Evolutionary conservation across 805 yeast species (phyloP), one percentile per base, ranked within the genome.

Genomic region (Ogataea degrootiae): DNA sequence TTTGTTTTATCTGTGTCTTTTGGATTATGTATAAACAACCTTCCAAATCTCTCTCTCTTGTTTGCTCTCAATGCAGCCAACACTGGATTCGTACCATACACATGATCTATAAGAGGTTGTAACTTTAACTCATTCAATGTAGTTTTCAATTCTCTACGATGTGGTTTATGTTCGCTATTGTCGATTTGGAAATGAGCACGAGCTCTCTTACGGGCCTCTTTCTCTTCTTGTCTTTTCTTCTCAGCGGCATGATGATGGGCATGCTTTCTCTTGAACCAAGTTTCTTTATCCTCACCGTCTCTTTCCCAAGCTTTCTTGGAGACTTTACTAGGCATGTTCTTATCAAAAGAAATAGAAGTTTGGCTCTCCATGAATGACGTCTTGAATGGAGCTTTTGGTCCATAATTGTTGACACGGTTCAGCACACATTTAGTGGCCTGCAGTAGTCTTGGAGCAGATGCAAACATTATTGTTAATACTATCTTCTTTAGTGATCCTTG

Each of bases 81-180:
- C 2, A 90, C 92, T 0, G 95, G 70, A 46, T 85, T 83, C 0
- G 84, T 80, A 8, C 97, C 97, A 59, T 75, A 88, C 3, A 89
- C 66, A 59, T 83, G 84, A 59, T 89, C 96, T 42, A 75, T 65
- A 34, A 80, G 60, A 0, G 85, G 83, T 45, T 75, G 74, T 7
- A 51, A 31, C 35, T 53, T 55, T 12, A 58, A 47, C 19, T 51
- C 37, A 8, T 45, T 45, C 4, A 64, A 33, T 1, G 56, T 47
- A 12, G 48, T 35, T 33, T 52, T 53, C 42, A 57, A 21, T 9
- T 42, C 17, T 26, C 44, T 42, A 7, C 49, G 29, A 11, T 41
- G 45, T 6, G 48, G 41, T 34, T 37, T 42, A n/a, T 33, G 35
- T 6, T 39, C 43, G 14, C 40, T 39, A 29, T 43, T 50, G 11